A percentile compares a stretch with the other conserved stretches of the same genome.
phyloP scores from a whole-genome alignment of 257 asterid genomes.

The Salvia miltiorrhiza region DNA sequence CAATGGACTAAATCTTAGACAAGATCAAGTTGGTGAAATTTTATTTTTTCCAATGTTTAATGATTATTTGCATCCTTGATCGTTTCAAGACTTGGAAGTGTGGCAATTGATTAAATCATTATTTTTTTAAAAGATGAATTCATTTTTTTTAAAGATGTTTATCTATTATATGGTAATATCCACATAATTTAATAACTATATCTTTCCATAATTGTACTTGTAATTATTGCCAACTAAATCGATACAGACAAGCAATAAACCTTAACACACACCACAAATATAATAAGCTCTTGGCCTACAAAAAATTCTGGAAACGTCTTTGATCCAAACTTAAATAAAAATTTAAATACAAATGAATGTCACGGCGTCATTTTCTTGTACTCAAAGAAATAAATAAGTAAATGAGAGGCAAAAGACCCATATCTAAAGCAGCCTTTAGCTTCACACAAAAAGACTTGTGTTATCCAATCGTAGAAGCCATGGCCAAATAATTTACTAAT shows the following conservation, averaged over 20 bases:
- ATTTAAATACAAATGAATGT: neutral
- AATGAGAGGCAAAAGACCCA: slow-evolving; percentile 17
- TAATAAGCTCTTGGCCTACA: neutral
- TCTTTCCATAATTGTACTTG: neutral
- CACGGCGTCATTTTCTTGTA: slow-evolving; percentile 21
- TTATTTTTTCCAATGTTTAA: neutral
- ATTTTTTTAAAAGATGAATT: too few relatives aligned
- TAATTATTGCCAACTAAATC: slow-evolving; percentile 17
- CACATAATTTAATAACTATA: slow-evolving; percentile 16
- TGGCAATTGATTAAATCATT: slow-evolving; percentile 10
- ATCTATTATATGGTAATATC: too few relatives aligned
- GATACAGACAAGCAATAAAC: slow-evolving; percentile 16
- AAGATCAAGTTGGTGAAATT: too few relatives aligned
- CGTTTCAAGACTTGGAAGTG: slow-evolving; percentile 13
- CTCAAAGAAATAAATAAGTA: slow-evolving; percentile 22
- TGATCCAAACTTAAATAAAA: neutral
- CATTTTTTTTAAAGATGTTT: too few relatives aligned
- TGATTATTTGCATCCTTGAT: neutral
- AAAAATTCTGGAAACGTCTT: neutral
- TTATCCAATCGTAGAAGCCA: slow-evolving; percentile 42
- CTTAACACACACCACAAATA: neutral
- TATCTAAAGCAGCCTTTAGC: slow-evolving; percentile 34
- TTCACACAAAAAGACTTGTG: slow-evolving; percentile 41
- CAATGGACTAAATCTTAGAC: too few relatives aligned
- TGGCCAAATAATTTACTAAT: slow-evolving; percentile 25